Evolutionary conservation across 2,329 filamentous ascomycete genomes (phyloP).

Genomic region (Amesomyces nigricolor): DNA sequence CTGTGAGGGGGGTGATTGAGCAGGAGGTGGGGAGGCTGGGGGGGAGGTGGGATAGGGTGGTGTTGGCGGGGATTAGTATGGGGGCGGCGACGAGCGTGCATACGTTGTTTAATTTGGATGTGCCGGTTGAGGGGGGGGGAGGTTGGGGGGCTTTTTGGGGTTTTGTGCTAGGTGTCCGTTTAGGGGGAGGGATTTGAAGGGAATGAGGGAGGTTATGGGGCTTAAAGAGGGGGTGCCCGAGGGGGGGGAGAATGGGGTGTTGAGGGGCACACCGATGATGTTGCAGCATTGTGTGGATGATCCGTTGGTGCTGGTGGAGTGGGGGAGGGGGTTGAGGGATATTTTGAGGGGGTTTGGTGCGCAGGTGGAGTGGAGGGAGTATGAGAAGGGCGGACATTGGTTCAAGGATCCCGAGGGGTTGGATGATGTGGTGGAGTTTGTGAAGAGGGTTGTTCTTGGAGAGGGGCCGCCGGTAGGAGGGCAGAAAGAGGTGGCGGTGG

Average conservation of each 20-base stretch:
- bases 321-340: slow-evolving; percentile 34
- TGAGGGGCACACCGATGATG: slow-evolving; percentile 40
- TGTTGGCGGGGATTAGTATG: slow-evolving; percentile 44
- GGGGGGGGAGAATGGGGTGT: slow-evolving; percentile 27
- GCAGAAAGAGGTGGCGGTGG: not conserved
- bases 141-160: slow-evolving; percentile 35
- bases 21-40: slow-evolving; percentile 34
- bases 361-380: slow-evolving; percentile 38
- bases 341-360: slow-evolving; percentile 35
- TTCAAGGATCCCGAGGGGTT: slow-evolving; percentile 40
- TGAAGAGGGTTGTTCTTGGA: slow-evolving; percentile 11
- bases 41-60: slow-evolving; percentile 35
- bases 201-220: slow-evolving; percentile 31
- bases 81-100: slow-evolving; percentile 39
- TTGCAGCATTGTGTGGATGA: slow-evolving; percentile 43
- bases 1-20: slow-evolving; percentile 31
- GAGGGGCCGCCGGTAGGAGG: not conserved
- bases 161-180: slow-evolving; percentile 37
- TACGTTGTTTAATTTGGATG: slow-evolving; percentile 33
- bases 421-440: slow-evolving; percentile 32
- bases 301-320: slow-evolving; percentile 34
- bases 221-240: slow-evolving; percentile 23
- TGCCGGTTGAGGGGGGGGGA: slow-evolving; percentile 17
- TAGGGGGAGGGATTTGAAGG: slow-evolving; percentile 27
- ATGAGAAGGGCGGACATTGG: slow-evolving; percentile 40